A percentile compares a stretch with the other conserved stretches of the same genome.
These are phyloP conservation scores for Mrakia gelida DNA, from an alignment of 768 basidiomycete species.

Conservation along the genomic window DNA sequence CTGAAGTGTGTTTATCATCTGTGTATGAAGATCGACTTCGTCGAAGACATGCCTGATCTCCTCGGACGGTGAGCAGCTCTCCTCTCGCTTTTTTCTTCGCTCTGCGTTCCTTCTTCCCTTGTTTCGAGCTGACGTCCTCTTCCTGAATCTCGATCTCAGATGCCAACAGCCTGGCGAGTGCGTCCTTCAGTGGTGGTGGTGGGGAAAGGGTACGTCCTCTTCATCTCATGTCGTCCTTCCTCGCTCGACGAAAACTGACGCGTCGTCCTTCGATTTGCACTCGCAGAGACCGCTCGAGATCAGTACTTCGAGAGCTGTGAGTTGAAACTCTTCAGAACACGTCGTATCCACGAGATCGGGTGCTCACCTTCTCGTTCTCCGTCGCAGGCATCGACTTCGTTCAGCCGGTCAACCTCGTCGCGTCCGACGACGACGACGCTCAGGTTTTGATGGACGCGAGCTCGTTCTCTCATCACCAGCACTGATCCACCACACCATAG, in stretches of 20 bases:
- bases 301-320: conserved; percentile 26
- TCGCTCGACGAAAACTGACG: background rate
- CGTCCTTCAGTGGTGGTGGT: conserved; percentile 24
- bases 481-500: background rate
- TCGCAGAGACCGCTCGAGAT: conserved; percentile 4
- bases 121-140: background rate
- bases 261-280: no score
- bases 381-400: conserved; percentile 25
- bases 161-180: conserved; percentile 23
- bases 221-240: no score
- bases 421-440: background rate
- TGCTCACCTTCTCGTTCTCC: background rate
- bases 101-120: no score
- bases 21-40: conserved; percentile 11
- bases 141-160: background rate
- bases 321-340: background rate
- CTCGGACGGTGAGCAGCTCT: conserved; percentile 6
- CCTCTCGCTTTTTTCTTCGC: background rate
- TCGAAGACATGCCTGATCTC: conserved; percentile 22
- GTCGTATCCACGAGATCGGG: background rate
- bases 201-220: conserved; percentile 14
- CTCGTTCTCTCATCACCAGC: background rate
- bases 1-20: no score
- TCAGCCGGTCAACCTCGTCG: background rate
- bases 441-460: background rate